These are phyloP conservation scores for Nitzschia palea DNA, from an alignment of 108 stramenopile species.

Conservation along the genomic window DNA sequence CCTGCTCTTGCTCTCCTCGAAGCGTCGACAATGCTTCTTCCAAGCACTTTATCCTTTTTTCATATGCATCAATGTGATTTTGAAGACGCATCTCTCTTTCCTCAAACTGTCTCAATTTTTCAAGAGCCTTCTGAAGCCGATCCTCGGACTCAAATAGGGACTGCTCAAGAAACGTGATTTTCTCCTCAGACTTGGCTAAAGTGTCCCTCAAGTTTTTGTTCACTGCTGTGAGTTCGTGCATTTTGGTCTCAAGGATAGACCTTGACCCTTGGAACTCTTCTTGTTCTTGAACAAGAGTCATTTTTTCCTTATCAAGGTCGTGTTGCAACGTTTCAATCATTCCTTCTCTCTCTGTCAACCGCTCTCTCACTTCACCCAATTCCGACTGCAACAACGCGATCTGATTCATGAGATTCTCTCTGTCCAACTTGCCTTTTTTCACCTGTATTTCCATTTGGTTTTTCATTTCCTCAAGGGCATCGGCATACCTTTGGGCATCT, in stretches of 20 bases:
- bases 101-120: conserved; percentile 10
- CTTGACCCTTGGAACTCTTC: neutral
- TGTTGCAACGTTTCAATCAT: neutral
- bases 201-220: conserved; percentile 19
- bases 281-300: conserved; percentile 8
- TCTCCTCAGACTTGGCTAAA: conserved; percentile 17
- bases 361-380: neutral
- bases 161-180: conserved; percentile 30
- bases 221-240: conserved; percentile 12
- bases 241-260: neutral
- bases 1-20: conserved; percentile 13
- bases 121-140: conserved; percentile 32
- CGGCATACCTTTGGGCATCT: neutral
- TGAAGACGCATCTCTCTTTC: conserved; percentile 10
- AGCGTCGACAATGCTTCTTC: neutral
- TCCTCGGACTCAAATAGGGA: conserved; percentile 31
- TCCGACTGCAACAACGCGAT: conserved; percentile 6
- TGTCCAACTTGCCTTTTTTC: neutral
- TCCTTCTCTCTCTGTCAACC: neutral
- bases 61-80: conserved; percentile 14
- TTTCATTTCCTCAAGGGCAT: conserved; percentile 7
- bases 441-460: neutral
- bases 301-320: conserved; percentile 8
- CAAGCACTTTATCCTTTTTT: conserved; percentile 18
- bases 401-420: conserved; percentile 2